Percentiles rank a stretch among this genome's conserved stretches.
Conservation (phyloP, 345 rosid species). For the Camelina neglecta region DNA sequence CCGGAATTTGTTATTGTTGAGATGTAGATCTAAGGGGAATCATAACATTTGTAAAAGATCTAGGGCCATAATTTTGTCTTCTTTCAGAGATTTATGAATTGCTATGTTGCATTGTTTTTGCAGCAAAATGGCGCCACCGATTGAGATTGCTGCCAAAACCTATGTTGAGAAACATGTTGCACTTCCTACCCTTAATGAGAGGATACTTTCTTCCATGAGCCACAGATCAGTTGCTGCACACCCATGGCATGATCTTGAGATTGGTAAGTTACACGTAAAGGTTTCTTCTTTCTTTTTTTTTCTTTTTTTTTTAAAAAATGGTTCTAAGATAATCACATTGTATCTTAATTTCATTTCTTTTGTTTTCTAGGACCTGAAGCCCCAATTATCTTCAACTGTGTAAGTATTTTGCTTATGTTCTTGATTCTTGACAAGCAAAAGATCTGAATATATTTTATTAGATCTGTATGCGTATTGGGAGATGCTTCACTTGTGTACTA, state of each 20-base stretch:
- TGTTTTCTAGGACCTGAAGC: slow-evolving; percentile 81
- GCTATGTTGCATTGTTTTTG: slow-evolving; percentile 24
- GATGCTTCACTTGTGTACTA: background rate
- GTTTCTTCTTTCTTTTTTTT: background rate
- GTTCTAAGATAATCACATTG: background rate
- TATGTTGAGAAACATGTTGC: slow-evolving; percentile 45
- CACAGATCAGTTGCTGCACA: slow-evolving; percentile 96
- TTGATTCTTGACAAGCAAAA: background rate
- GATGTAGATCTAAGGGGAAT: slow-evolving; percentile 7
- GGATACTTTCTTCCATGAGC: slow-evolving; percentile 90
- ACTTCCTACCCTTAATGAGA: slow-evolving; percentile 83
- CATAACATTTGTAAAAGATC: slow-evolving; percentile 3
- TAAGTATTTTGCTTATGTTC: slow-evolving; percentile 47
- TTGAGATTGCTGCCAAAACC: slow-evolving; percentile 54
- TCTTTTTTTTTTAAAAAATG: background rate
- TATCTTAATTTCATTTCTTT: slow-evolving; percentile 4
- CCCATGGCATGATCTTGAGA: slow-evolving; percentile 99
- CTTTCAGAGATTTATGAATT: slow-evolving; percentile 16
- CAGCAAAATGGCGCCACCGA: slow-evolving; percentile 73
- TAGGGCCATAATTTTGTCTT: background rate
- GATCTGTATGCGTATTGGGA: slow-evolving; percentile 1
- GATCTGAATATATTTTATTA: background rate
- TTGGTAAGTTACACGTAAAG: slow-evolving; percentile 55
- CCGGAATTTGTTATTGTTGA: background rate
- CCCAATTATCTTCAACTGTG: slow-evolving; percentile 79